These are phyloP conservation scores for Fusarium penzigii DNA, from an alignment of 2,329 filamentous ascomycete species.

Conservation along the genomic window DNA sequence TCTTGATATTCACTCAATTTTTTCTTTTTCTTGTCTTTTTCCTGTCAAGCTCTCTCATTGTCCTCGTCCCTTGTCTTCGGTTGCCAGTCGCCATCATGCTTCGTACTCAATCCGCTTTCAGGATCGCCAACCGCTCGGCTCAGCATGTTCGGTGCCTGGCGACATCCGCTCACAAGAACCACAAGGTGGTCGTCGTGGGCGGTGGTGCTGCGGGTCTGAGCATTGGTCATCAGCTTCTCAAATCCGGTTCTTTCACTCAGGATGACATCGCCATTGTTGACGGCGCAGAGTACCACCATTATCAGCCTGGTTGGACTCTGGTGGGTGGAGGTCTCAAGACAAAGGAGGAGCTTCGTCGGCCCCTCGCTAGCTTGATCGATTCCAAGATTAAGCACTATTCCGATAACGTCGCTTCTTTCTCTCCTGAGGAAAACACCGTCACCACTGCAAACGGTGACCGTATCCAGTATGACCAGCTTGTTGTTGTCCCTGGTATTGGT, in stretches of 20 bases:
- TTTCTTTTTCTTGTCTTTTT: too few species aligned
- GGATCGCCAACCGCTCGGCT: not conserved
- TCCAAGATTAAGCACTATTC: conserved; percentile 64
- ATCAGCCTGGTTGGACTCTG: conserved; percentile 70
- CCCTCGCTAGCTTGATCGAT: conserved; percentile 54
- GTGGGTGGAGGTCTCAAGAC: conserved; percentile 67
- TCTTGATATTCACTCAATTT: too few species aligned
- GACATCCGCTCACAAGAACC: conserved; percentile 33
- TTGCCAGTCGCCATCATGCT: not conserved
- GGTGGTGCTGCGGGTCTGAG: conserved; percentile 66
- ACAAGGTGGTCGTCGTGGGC: conserved; percentile 68
- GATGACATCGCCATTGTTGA: conserved; percentile 67
- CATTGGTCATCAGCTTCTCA: conserved; percentile 68
- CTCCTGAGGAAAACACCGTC: conserved; percentile 57
- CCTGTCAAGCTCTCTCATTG: not conserved
- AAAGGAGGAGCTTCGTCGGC: conserved; percentile 57
- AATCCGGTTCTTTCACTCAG: conserved; percentile 53
- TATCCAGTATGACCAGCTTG: conserved; percentile 63
- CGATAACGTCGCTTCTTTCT: conserved; percentile 49
- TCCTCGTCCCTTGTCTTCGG: not conserved
- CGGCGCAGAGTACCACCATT: conserved; percentile 64
- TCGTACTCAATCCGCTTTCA: not conserved
- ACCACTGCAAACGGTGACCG: conserved; percentile 56
- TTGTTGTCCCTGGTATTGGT: conserved; percentile 60
- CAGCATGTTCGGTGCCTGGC: not conserved